Percentiles rank a stretch among this genome's conserved stretches.
Evolutionary conservation across 495 filamentous ascomycete species (phyloP).

Genomic region (Usnea hakonensis): DNA sequence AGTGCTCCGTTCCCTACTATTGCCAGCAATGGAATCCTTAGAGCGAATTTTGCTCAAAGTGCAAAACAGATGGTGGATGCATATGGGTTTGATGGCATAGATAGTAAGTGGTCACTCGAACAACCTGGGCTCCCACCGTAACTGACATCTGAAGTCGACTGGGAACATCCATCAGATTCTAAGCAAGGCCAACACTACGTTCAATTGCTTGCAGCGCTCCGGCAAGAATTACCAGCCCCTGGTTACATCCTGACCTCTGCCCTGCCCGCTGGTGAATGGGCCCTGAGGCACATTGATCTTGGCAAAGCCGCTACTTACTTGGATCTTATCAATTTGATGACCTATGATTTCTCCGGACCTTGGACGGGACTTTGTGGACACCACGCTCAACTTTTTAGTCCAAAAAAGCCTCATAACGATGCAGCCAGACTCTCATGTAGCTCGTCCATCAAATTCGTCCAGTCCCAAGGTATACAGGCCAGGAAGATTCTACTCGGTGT

Average conservation of each 20-base stretch:
- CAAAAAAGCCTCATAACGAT: conserved; percentile 37
- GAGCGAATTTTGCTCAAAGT: conserved; percentile 67
- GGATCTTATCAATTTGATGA: conserved; percentile 75
- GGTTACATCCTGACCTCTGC: conserved; percentile 72
- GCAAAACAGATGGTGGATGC: conserved; percentile 63
- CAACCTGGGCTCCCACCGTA: not conserved
- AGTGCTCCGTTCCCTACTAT: conserved; percentile 70
- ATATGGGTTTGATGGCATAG: conserved; percentile 77
- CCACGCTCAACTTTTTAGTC: conserved; percentile 70
- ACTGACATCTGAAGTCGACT: conserved; percentile 57
- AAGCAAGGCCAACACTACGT: conserved; percentile 69
- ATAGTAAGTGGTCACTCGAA: conserved; percentile 46
- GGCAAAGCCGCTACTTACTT: conserved; percentile 54
- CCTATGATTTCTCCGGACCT: conserved; percentile 81
- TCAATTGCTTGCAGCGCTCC: conserved; percentile 58
- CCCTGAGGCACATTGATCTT: conserved; percentile 70
- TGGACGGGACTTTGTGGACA: conserved; percentile 66
- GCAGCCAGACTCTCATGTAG: conserved; percentile 54
- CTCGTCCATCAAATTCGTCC: conserved; percentile 57
- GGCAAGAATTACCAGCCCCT: conserved; percentile 63
- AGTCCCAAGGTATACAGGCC: conserved; percentile 57
- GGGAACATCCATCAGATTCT: conserved; percentile 72
- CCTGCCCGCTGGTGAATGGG: conserved; percentile 69
- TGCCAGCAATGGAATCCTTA: conserved; percentile 49
- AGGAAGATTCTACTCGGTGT: conserved; percentile 74